Evolutionary conservation across 306 rosid species (phyloP).

Genomic region (Alnus glutinosa): DNA sequence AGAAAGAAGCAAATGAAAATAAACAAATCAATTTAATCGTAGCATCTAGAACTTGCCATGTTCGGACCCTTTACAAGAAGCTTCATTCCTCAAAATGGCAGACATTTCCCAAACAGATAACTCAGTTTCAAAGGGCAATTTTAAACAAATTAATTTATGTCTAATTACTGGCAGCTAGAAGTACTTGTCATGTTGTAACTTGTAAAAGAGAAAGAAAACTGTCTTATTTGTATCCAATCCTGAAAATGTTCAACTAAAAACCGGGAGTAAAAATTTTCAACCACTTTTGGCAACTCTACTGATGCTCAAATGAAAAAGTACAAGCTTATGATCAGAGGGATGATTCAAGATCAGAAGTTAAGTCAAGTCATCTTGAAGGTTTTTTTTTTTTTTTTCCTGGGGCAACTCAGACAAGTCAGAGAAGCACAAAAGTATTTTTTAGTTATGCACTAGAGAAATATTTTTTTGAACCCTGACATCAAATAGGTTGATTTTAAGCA

Average conservation of each 20-base stretch:
- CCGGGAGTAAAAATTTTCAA: not conserved
- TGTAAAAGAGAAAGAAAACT: not conserved
- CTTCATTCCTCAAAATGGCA: not conserved
- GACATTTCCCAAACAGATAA: not conserved
- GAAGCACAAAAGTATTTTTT: not conserved
- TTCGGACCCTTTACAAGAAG: not conserved
- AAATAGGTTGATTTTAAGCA: not conserved
- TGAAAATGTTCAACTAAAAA: not conserved
- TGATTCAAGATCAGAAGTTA: not conserved
- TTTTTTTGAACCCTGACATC: not conserved
- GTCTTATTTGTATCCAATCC: not conserved
- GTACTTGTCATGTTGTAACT: not conserved
- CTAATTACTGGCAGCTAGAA: not conserved
- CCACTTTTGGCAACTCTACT: not conserved
- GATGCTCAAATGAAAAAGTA: not conserved
- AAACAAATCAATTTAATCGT: not conserved
- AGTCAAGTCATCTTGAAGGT: too few species aligned
- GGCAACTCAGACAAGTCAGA: too few species aligned
- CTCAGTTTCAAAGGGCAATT: not conserved
- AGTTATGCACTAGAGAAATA: not conserved
- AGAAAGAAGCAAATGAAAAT: not conserved
- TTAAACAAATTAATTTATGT: not conserved
- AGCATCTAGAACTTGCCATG: not conserved
- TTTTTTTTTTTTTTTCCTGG: too few species aligned
- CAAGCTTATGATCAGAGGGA: not conserved